These are phyloP conservation scores for Juncus inflexus DNA, from an alignment of 176 grass and related monocot genomes.

Conservation along the genomic window DNA sequence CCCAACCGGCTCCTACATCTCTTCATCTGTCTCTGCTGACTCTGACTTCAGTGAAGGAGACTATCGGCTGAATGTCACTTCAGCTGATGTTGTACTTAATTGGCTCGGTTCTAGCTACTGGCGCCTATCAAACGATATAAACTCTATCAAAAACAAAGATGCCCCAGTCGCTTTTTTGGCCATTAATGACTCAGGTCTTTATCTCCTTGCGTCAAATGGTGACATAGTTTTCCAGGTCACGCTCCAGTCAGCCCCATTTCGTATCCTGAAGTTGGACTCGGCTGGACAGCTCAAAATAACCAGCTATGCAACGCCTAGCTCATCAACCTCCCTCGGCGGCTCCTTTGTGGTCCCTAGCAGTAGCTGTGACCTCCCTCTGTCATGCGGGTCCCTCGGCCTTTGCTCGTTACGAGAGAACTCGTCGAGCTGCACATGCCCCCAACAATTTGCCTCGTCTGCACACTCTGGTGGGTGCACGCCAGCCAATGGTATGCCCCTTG, in stretches of 20 bases:
- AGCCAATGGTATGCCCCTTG: slow-evolving; percentile 1
- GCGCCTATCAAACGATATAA: slow-evolving; percentile 15
- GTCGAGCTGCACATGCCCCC: slow-evolving; percentile 26
- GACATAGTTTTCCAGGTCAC: slow-evolving; percentile 18
- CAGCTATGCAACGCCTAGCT: background rate
- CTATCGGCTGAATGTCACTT: slow-evolving; percentile 24
- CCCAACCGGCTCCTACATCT: slow-evolving; percentile 14
- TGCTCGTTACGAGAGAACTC: slow-evolving; percentile 27
- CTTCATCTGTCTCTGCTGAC: slow-evolving; percentile 2
- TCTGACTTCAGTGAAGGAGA: slow-evolving; percentile 19
- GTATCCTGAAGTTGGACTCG: slow-evolving; percentile 24
- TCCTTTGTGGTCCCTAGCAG: background rate
- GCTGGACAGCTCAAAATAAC: slow-evolving; percentile 36
- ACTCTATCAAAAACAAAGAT: background rate
- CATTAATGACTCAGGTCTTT: slow-evolving; percentile 13
- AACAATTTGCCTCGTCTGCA: slow-evolving; percentile 18
- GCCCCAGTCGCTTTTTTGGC: background rate
- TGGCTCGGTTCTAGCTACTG: slow-evolving; percentile 19
- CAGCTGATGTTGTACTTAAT: slow-evolving; percentile 14
- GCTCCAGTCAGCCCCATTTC: background rate
- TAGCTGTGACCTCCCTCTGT: slow-evolving; percentile 31
- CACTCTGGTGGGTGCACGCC: slow-evolving; percentile 34
- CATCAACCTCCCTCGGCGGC: background rate
- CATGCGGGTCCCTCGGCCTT: slow-evolving; percentile 32
- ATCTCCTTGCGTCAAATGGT: slow-evolving; percentile 30